phyloP scores from a whole-genome alignment of 805 yeast species.

The Saccharomycopsis babjevae region DNA sequence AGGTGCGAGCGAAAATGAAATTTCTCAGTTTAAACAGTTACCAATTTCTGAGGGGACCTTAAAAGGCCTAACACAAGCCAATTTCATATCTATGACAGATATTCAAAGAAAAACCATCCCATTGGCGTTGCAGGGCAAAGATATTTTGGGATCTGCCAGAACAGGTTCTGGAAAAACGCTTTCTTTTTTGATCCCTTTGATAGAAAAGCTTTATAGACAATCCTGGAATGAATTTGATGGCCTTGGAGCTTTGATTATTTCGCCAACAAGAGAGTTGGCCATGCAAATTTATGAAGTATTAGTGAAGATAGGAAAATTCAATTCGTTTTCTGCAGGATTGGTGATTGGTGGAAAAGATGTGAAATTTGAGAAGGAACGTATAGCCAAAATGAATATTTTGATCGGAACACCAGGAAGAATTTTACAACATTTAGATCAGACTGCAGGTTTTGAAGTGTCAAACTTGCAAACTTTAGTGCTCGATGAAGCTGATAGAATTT shows the following conservation, averaged over 20 bases:
- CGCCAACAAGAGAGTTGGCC: constrained; percentile 89
- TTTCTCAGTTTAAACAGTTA: constrained; percentile 54
- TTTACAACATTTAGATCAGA: constrained; percentile 84
- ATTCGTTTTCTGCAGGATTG: constrained; percentile 75
- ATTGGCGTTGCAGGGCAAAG: constrained; percentile 62
- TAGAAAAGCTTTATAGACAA: constrained; percentile 58
- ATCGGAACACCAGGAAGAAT: constrained; percentile 91
- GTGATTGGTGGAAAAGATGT: constrained; percentile 93
- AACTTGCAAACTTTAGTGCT: constrained; percentile 71
- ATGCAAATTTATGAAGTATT: constrained; percentile 85
- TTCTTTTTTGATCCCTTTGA: constrained; percentile 73
- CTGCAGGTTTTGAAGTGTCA: constrained; percentile 64
- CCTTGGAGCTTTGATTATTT: constrained; percentile 76
- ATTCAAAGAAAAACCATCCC: constrained; percentile 79
- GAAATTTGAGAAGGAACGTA: constrained; percentile 68
- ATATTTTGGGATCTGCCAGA: constrained; percentile 77
- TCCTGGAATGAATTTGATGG: constrained; percentile 81
- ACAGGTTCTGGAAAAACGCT: constrained; percentile 83
- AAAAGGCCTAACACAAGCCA: constrained; percentile 68
- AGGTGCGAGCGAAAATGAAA: background rate
- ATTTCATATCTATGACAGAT: constrained; percentile 72
- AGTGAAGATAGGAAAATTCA: constrained; percentile 66
- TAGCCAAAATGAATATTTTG: constrained; percentile 66
- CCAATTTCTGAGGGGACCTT: constrained; percentile 60
- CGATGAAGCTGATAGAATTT: constrained; percentile 88